phyloP scores from a whole-genome alignment of 169 alveolate genomes.

The Eimeria necatrix region DNA sequence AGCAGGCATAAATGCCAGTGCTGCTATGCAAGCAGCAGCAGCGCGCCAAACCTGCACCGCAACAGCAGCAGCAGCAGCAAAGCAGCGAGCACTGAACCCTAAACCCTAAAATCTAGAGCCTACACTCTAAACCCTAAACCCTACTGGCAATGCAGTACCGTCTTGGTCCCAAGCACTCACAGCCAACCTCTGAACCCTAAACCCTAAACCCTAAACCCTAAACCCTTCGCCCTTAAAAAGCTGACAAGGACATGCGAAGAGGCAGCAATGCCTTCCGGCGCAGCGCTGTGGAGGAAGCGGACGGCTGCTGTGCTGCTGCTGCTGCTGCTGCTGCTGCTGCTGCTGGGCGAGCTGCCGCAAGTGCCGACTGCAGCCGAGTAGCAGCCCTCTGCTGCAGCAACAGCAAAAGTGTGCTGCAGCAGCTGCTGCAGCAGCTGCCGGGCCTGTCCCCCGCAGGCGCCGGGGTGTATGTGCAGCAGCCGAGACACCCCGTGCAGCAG shows the following conservation, averaged over 20 bases:
- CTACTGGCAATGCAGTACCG: neutral
- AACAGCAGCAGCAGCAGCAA: neutral
- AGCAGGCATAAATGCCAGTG: slow-evolving; percentile 27
- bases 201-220: slow-evolving; percentile 14
- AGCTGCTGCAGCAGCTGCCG: slow-evolving; percentile 38
- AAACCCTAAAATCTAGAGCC: neutral
- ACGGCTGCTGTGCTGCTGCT: slow-evolving; percentile 72
- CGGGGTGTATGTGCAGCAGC: slow-evolving; percentile 44
- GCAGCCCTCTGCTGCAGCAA: slow-evolving; percentile 65
- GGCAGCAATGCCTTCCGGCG: slow-evolving; percentile 57
- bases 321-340: slow-evolving; percentile 64
- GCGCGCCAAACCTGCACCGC: slow-evolving; percentile 66
- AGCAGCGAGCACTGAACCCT: neutral
- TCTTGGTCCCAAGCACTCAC: neutral
- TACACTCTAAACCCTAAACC: neutral
- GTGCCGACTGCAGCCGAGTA: neutral
- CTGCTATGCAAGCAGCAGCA: slow-evolving; percentile 52
- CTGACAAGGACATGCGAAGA: slow-evolving; percentile 24
- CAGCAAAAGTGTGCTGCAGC: slow-evolving; percentile 62
- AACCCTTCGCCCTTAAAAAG: neutral
- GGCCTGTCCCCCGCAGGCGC: neutral
- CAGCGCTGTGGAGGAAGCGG: slow-evolving; percentile 65
- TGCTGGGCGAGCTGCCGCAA: slow-evolving; percentile 27
- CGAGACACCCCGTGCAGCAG: slow-evolving; percentile 59
- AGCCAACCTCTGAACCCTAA: neutral